Conservation (phyloP, 805 yeast genomes). For the Cyberlindnera euphorbiae region DNA sequence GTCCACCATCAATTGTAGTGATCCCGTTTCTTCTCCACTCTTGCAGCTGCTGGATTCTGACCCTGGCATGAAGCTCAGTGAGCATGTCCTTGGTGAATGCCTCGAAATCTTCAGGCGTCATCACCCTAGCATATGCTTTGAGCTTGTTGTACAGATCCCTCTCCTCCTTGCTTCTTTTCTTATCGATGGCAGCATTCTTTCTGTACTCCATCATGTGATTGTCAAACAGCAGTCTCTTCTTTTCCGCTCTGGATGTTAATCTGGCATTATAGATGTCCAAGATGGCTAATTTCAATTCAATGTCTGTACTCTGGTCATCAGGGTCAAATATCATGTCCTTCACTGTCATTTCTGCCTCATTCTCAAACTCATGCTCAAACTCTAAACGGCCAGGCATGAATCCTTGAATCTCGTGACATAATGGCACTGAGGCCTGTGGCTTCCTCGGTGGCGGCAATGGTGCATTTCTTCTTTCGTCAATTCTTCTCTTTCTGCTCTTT, state of each 20-base stretch:
- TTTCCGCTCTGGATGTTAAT: constrained; percentile 86
- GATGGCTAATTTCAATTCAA: constrained; percentile 82
- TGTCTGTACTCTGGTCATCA: constrained; percentile 84
- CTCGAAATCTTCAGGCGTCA: constrained; percentile 79
- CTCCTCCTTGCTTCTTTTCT: constrained; percentile 83
- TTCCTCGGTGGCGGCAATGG: constrained; percentile 85
- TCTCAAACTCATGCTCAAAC: constrained; percentile 93
- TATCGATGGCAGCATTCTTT: constrained; percentile 74
- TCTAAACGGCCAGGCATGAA: constrained; percentile 98
- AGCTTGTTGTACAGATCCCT: constrained; percentile 72
- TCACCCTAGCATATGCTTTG: constrained; percentile 75
- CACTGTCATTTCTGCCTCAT: constrained; percentile 91
- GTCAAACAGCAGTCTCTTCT: constrained; percentile 75
- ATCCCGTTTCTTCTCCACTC: constrained; percentile 92
- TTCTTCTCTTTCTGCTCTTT: constrained; percentile 57
- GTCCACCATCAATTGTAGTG: constrained; percentile 76
- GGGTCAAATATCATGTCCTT: constrained; percentile 96
- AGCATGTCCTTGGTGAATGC: constrained; percentile 68
- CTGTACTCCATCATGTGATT: constrained; percentile 83
- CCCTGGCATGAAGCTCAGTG: constrained; percentile 72
- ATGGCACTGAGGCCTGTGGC: constrained; percentile 88
- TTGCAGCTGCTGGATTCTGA: constrained; percentile 83
- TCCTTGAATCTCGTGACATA: constrained; percentile 96
- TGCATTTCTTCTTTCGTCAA: constrained; percentile 66
- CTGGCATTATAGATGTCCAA: constrained; percentile 87